These are phyloP conservation scores for Cystofilobasidium capitatum DNA, from an alignment of 768 basidiomycete genomes.

Conservation along the genomic window DNA sequence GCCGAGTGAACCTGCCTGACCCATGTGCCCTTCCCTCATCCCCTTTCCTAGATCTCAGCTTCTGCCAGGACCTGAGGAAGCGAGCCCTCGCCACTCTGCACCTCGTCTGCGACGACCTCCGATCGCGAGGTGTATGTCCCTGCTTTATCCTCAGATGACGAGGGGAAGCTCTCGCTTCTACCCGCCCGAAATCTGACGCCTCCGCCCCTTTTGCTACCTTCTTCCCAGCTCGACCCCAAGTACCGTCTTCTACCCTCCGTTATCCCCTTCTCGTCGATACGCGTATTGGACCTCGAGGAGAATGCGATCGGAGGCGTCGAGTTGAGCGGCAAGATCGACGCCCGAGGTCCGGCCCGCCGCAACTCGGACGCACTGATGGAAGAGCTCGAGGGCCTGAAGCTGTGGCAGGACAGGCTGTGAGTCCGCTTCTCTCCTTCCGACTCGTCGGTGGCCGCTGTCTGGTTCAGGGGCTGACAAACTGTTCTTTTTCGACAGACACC, in stretches of 20 bases:
- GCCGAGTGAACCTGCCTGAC: neutral
- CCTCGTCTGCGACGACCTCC: neutral
- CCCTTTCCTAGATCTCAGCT: neutral
- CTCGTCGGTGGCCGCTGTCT: too few relatives aligned
- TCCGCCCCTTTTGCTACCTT: neutral
- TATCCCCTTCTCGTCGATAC: neutral
- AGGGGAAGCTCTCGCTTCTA: neutral
- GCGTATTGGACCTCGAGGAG: neutral
- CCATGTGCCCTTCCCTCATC: neutral
- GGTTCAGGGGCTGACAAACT: too few relatives aligned
- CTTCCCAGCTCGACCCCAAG: neutral
- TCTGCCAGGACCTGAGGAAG: neutral
- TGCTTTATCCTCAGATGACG: neutral
- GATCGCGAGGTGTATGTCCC: neutral
- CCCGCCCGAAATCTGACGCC: too few relatives aligned
- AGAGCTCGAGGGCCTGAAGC: neutral
- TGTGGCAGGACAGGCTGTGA: neutral
- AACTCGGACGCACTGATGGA: neutral
- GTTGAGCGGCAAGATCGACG: neutral
- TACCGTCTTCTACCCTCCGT: neutral
- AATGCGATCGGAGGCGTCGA: neutral
- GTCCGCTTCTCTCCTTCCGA: neutral
- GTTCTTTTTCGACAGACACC: too few relatives aligned
- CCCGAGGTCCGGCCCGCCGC: neutral
- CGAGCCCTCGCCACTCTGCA: neutral